phyloP scores from a whole-genome alignment of 768 basidiomycete species.

The Trametes cubensis region DNA sequence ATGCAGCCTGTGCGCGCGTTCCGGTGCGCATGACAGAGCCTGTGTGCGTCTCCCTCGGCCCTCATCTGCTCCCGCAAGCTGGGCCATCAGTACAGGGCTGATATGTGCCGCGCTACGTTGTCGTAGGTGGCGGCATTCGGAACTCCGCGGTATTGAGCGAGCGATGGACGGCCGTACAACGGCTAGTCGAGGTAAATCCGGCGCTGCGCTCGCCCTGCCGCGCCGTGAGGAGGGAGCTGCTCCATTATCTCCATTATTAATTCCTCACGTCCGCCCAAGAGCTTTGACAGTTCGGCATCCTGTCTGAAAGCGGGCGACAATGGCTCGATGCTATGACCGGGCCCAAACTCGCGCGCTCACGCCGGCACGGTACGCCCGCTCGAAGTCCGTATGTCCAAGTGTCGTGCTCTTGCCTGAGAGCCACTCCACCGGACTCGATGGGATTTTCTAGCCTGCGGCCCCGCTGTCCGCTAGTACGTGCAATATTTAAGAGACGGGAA shows the following conservation, averaged over 20 bases:
- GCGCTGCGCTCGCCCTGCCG: neutral
- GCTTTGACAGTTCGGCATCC: constrained; percentile 10
- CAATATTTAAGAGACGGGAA: constrained; percentile 2
- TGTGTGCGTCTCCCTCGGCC: constrained; percentile 3
- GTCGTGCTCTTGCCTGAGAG: neutral
- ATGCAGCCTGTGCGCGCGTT: neutral
- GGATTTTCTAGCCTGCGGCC: neutral
- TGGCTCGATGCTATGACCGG: constrained; percentile 9
- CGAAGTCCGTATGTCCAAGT: constrained; percentile 14
- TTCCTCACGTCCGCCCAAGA: constrained; percentile 12
- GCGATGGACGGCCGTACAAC: constrained; percentile 11
- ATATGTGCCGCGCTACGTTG: neutral
- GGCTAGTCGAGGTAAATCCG: constrained; percentile 6
- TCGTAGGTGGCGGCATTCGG: constrained; percentile 7
- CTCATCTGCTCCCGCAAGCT: neutral
- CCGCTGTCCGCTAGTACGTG: neutral
- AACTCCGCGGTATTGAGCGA: constrained; percentile 6
- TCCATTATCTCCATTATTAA: constrained; percentile 6
- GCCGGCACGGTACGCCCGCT: constrained; percentile 8
- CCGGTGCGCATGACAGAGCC: constrained; percentile 2
- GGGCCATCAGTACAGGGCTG: neutral
- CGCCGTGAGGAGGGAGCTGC: neutral
- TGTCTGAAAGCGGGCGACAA: constrained; percentile 11
- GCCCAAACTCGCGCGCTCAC: constrained; percentile 2
- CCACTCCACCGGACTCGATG: neutral